A percentile compares a stretch with the other conserved stretches of the same genome.
Conservation (phyloP, 208 protist genomes). For the Leishmania tropica region DNA sequence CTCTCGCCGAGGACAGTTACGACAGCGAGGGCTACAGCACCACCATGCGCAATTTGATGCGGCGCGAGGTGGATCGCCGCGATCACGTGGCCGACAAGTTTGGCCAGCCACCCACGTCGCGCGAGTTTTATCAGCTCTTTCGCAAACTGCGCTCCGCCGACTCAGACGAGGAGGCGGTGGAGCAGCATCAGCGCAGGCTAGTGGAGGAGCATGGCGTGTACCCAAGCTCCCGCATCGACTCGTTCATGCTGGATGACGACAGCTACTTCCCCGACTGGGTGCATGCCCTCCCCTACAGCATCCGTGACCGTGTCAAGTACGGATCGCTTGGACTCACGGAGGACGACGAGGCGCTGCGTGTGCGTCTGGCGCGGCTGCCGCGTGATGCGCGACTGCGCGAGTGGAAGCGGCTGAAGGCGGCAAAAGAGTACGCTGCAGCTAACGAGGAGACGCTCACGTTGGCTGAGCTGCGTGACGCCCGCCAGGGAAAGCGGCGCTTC, state of each 20-base stretch:
- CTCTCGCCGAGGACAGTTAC: not conserved
- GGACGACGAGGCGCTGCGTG: conserved; percentile 83
- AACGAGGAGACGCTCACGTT: conserved; percentile 76
- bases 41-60: conserved; percentile 51
- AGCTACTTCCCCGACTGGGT: conserved; percentile 88
- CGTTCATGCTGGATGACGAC: conserved; percentile 90
- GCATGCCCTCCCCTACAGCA: conserved; percentile 75
- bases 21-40: conserved; percentile 36
- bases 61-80: conserved; percentile 68
- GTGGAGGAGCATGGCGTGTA: conserved; percentile 85
- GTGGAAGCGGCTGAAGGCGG: conserved; percentile 76
- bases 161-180: conserved; percentile 61
- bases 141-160: conserved; percentile 51
- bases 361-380: conserved; percentile 74
- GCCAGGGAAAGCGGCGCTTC: conserved; percentile 83
- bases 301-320: conserved; percentile 90
- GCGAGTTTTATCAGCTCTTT: conserved; percentile 75
- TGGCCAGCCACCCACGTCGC: conserved; percentile 66
- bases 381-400: conserved; percentile 64
- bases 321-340: conserved; percentile 87
- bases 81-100: conserved; percentile 81
- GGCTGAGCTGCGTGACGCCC: conserved; percentile 72
- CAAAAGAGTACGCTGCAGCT: conserved; percentile 75
- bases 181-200: conserved; percentile 62
- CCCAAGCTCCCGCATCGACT: conserved; percentile 73